Percentiles rank a stretch among this genome's conserved stretches.
Conservation (phyloP, 768 basidiomycete species). For the Russula dissimulans region DNA sequence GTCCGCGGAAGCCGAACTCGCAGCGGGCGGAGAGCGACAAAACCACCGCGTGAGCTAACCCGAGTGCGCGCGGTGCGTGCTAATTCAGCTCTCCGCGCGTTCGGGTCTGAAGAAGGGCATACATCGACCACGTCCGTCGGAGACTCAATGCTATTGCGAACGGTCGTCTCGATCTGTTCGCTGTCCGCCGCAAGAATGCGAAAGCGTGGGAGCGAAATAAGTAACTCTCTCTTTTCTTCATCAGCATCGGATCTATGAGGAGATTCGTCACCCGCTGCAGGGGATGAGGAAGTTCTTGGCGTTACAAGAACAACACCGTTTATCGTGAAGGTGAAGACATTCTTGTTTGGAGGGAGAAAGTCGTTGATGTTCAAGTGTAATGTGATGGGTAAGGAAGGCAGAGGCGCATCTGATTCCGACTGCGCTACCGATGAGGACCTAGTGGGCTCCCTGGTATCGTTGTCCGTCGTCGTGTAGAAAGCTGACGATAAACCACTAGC, state of each 20-base stretch:
- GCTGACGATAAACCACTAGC: conserved; percentile 29
- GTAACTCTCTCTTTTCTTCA: conserved; percentile 32
- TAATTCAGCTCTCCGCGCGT: conserved; percentile 54
- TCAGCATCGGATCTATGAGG: conserved; percentile 21
- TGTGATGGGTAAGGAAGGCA: conserved; percentile 56
- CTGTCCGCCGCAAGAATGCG: conserved; percentile 58
- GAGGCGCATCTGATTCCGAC: conserved; percentile 19
- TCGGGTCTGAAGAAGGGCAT: conserved; percentile 50
- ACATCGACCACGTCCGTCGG: conserved; percentile 45
- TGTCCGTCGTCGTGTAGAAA: conserved; percentile 30
- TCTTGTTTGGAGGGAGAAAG: conserved; percentile 53
- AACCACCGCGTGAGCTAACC: conserved; percentile 52
- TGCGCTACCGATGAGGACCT: conserved; percentile 31
- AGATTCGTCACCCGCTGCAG: conserved; percentile 21
- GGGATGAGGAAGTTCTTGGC: conserved; percentile 30
- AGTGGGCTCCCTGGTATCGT: conserved; percentile 29
- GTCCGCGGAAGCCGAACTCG: conserved; percentile 23
- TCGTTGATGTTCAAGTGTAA: conserved; percentile 78
- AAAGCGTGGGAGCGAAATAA: conserved; percentile 59
- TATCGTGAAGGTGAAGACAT: conserved; percentile 55
- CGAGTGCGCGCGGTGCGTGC: conserved; percentile 50
- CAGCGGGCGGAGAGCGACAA: conserved; percentile 43
- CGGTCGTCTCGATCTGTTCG: conserved; percentile 47
- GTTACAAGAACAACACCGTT: conserved; percentile 56
- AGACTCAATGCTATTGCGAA: conserved; percentile 48